These are phyloP conservation scores for Colletotrichum spaethianum DNA, from an alignment of 2,329 filamentous ascomycete species.

Conservation along the genomic window DNA sequence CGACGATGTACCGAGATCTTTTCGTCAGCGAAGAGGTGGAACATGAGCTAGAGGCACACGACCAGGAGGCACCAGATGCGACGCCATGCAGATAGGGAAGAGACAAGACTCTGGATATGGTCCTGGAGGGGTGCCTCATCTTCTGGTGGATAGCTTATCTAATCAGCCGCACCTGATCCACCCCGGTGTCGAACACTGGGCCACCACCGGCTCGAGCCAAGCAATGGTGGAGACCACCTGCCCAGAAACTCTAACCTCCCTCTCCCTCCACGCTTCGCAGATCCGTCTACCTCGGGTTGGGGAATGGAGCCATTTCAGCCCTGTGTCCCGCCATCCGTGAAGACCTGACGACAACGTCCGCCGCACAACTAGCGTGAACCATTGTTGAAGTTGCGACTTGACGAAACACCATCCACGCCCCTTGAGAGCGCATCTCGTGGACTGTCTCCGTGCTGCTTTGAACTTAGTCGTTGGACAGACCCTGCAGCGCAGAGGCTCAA, in stretches of 20 bases:
- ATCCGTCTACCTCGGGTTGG: not conserved
- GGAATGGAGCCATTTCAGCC: constrained; percentile 11
- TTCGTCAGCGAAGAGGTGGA: not conserved
- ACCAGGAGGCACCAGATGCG: not conserved
- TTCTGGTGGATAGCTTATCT: constrained; percentile 19
- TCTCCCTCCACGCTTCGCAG: not conserved
- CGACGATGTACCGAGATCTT: not conserved
- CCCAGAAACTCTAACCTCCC: constrained; percentile 26
- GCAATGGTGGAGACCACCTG: constrained; percentile 26
- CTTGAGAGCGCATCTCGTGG: not conserved
- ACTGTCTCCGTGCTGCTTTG: not conserved
- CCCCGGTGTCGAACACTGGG: not conserved
- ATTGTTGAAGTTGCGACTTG: not conserved
- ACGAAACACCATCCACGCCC: not conserved
- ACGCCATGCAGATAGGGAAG: not conserved
- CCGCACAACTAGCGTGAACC: not conserved
- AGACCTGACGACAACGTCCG: not conserved
- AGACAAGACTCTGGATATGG: not conserved
- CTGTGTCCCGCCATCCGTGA: constrained; percentile 10
- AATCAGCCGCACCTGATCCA: constrained; percentile 25
- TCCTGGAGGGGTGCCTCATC: not conserved
- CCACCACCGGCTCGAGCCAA: constrained; percentile 19
- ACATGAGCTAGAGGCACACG: not conserved
- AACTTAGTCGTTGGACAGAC: not conserved
- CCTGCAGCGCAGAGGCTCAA: not conserved